Evolutionary conservation across 179 eudicot species (phyloP), one percentile per base, ranked within the genome.

Genomic region (Camellia oleifera): DNA sequence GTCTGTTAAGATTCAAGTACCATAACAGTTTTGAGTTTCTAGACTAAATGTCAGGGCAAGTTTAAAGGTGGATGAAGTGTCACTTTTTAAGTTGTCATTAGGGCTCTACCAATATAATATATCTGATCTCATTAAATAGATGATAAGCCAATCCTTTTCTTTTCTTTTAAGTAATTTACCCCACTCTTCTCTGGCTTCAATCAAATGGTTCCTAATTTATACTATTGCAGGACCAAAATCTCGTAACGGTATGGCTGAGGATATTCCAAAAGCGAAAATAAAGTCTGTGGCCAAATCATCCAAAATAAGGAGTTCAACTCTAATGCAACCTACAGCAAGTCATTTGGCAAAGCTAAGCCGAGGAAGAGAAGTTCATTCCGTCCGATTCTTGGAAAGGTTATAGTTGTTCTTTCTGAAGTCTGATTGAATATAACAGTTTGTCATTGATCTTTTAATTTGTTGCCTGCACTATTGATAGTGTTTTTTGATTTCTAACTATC

Each of bases 241-340:
- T 78, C 42, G 48, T 70, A n/a, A 40, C 44, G 66, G 42, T 10
- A 67, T 58, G 72, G 60, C 53, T 75, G 72, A 82, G 70, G 81
- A 74, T 82, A 71, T 40, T 63, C 50, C 48, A 32, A 79, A 79
- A 50, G 45, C 58, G 3, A 87, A 83, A 78, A 14, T 79, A 12
- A 87, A 87, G 75, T 17, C 84, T 45, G 56, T 2, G 44, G 74
- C 57, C 14, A 83, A 80, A 52, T 76, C 77, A 57, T 81, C 80
- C 50, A 81, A 80, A 65, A 40, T 77, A 32, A 81, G 79, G 83
- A 82, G 77, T 82, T 84, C 88, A 80, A 84, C 88, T 42, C 81
- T 87, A 50, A 87, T 89, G 92, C 82, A 83, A 69, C 91, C 91
- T 18, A 88, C 91, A 18, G 91, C 89, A 58, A 84, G 91, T 80